phyloP scores from a whole-genome alignment of 2,329 filamentous ascomycete species.

The Colletotrichum plurivorum region DNA sequence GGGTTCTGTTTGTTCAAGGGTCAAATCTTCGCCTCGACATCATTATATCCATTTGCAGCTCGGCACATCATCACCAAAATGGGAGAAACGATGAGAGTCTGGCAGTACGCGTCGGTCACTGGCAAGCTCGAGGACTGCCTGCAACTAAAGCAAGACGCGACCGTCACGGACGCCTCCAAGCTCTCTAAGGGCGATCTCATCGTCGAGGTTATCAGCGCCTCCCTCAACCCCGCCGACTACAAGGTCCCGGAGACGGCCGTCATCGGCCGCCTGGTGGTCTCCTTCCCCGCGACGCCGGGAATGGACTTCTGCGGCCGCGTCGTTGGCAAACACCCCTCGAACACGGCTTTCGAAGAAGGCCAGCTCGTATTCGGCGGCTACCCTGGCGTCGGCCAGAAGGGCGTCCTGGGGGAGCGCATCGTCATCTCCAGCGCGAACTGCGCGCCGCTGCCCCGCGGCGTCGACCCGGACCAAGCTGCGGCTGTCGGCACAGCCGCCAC shows the following conservation, averaged over 20 bases:
- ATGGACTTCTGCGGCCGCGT: conserved; percentile 67
- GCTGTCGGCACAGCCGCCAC: conserved; percentile 42
- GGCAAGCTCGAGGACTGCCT: conserved; percentile 28
- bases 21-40: not conserved
- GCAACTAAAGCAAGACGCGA: not conserved
- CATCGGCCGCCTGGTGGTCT: conserved; percentile 47
- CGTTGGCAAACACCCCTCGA: conserved; percentile 43
- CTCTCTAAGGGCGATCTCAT: conserved; percentile 51
- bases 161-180: not conserved
- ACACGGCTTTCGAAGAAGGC: conserved; percentile 33
- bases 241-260: conserved; percentile 58
- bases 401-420: conserved; percentile 42
- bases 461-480: conserved; percentile 43
- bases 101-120: conserved; percentile 24
- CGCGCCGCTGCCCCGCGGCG: conserved; percentile 34
- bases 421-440: conserved; percentile 24
- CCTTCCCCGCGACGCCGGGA: conserved; percentile 58
- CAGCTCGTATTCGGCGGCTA: conserved; percentile 43
- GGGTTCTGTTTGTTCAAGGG: not conserved
- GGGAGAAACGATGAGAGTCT: conserved; percentile 24
- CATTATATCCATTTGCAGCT: not conserved
- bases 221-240: conserved; percentile 65
- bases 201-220: conserved; percentile 57
- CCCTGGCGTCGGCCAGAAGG: conserved; percentile 30
- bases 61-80: not conserved